Base-by-base conservation (phyloP, 495 filamentous ascomycete genomes). In the Arthonia radiata region DNA sequence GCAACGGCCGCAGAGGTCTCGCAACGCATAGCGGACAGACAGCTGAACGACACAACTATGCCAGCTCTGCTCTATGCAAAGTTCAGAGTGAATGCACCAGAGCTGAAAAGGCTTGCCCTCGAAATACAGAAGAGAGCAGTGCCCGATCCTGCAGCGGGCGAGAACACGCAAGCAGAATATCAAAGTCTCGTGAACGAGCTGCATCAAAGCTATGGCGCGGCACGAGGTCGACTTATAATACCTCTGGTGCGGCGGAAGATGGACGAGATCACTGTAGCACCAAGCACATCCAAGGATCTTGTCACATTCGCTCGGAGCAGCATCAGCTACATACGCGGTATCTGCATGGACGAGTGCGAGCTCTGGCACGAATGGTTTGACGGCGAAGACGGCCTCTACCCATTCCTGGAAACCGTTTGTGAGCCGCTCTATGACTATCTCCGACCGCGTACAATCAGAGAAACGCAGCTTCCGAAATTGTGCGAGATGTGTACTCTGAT, bases 401-500 rank as follows among this genome's bases (percentile, higher is more conserved):
- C 76, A 23, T 78, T 74, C 34, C 44, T 79, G 1, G 71, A 78
- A 31, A 58, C 67, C 3, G 56, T 78, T 17, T 74, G 69, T 37
- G 72, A 78, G 44, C 69, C 72, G 5, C 47, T 78, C n/a, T 74
- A 74, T 36, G 72, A 79, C 31, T 54, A 73, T 35, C 51, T 79
- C 13, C 56, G 66, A 17, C 72, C 72, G 5, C 52, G 61, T 17
- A 74, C 67, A 13, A 71, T 76, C 23, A 69, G 71, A 34, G 72
- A 78, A 40, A 68, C 57, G 12, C 63, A 52, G 62, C 53, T 73
- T 35, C 37, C 79, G 52, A 64, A 73, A 50, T 60, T 83, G 3
- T 90, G 79, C 47, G 73, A 78, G 37, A 50, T 92, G 1, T 71
- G 79, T 30, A 71, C 69, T 5, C 58, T 82, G 43, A 51, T 92